Evolutionary conservation across 306 rosid genomes (phyloP), one percentile per base, ranked within the genome.

Genomic region (Nissolia schottii): DNA sequence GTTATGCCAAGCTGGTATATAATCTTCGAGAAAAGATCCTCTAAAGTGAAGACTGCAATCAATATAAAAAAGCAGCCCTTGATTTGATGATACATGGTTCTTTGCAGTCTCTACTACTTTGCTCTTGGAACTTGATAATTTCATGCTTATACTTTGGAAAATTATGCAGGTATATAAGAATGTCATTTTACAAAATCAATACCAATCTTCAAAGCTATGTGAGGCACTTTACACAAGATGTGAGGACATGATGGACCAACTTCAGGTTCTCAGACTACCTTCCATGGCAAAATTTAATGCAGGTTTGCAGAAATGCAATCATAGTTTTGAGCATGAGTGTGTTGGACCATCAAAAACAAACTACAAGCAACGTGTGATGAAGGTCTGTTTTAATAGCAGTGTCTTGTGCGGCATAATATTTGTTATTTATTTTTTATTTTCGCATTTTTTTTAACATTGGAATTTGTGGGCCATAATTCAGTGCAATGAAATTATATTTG

Each of bases 251-350:
- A 91, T 91, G 97, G 96, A 91, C 71, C 87, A 81, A 20, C 97
- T 91, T 62, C 97, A 91, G 85, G 87, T 77, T 79, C 93, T 91
- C 64, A 80, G 89, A 76, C 97, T 91, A 68, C 97, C 97, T 38
- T 85, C 92, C 40, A 89, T 91, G 96, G 91, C 96, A 29, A 91
- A 91, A 64, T 91, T 89, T 54, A 84, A 87, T 57, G 97, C 89
- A 61, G 96, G 97, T 77, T 85, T 89, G 75, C 77, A 82, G 64
- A 85, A 87, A 25, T 91, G 97, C 85, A 89, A 89, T 75, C 86
- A 32, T 77, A 91, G 91, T 83, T 91, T 91, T 73, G 88, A 80
- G 76, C 77, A 12, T 1, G 78, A 87, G 71, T 91, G 97, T 81
- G 81, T 89, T 72, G 97, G 93, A 70, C 97, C 96, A 43, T 85